These are phyloP conservation scores for Cryphonectria carpinicola DNA, from an alignment of 2,329 filamentous ascomycete genomes.

Conservation along the genomic window DNA sequence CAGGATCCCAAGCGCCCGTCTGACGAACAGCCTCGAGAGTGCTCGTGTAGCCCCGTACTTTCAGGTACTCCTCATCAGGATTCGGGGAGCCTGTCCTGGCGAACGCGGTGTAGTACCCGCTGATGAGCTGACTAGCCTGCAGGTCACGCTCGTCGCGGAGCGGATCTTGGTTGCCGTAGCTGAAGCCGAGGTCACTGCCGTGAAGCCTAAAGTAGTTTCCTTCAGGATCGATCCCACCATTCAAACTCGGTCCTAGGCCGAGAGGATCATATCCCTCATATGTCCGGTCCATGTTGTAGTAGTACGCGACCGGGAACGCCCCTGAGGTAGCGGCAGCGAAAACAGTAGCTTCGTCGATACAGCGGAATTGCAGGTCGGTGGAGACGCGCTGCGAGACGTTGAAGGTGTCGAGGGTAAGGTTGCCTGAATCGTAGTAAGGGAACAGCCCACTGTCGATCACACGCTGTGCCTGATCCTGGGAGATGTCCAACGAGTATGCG, in stretches of 20 bases:
- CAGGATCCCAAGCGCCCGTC: conserved; percentile 23
- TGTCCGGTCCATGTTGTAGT: conserved; percentile 23
- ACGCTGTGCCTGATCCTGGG: conserved; percentile 43
- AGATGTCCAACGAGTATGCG: conserved; percentile 49
- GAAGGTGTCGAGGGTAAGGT: conserved; percentile 57
- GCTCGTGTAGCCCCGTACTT: conserved; percentile 15
- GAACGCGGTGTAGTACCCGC: conserved; percentile 26
- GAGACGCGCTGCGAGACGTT: conserved; percentile 57
- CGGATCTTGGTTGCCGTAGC: conserved; percentile 23
- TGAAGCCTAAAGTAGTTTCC: conserved; percentile 25
- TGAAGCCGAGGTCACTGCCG: conserved; percentile 26
- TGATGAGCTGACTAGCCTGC: conserved; percentile 25
- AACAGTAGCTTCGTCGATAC: conserved; percentile 58
- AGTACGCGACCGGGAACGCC: conserved; percentile 25
- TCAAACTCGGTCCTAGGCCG: conserved; percentile 14
- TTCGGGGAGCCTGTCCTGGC: conserved; percentile 21
- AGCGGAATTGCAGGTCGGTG: conserved; percentile 59
- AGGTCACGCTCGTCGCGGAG: conserved; percentile 21
- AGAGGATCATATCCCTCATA: conserved; percentile 25
- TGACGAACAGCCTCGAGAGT: conserved; percentile 15
- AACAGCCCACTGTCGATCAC: conserved; percentile 53
- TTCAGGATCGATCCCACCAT: conserved; percentile 18
- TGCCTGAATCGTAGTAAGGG: conserved; percentile 51
- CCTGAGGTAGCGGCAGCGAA: conserved; percentile 43
- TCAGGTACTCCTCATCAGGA: conserved; percentile 17